Percentiles rank a stretch among this genome's conserved stretches.
phyloP scores from a whole-genome alignment of 768 basidiomycete species.

The Clitopilus hobsonii region DNA sequence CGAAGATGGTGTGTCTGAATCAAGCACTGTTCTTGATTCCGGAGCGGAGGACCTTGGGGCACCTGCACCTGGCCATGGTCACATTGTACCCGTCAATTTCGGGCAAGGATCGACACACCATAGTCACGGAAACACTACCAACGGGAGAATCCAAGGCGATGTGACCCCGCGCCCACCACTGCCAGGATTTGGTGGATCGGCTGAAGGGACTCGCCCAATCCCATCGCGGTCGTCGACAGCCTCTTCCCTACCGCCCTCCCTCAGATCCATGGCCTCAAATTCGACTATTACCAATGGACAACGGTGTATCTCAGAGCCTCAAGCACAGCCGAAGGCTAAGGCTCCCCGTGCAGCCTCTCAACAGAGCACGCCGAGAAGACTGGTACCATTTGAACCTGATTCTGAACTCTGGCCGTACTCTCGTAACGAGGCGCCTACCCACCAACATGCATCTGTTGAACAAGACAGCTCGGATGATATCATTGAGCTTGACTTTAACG shows the following conservation, averaged over 20 bases:
- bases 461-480: conserved; percentile 43
- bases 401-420: conserved; percentile 73
- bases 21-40: conserved; percentile 35
- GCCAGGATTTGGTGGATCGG: conserved; percentile 9
- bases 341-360: neutral
- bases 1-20: conserved; percentile 36
- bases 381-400: conserved; percentile 60
- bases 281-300: neutral
- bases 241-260: neutral
- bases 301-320: neutral
- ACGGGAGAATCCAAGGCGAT: conserved; percentile 39
- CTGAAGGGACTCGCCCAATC: neutral
- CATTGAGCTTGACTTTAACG: conserved; percentile 72
- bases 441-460: conserved; percentile 16
- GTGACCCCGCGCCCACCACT: conserved; percentile 58
- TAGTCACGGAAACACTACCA: neutral
- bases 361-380: conserved; percentile 24
- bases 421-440: conserved; percentile 37
- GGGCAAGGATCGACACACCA: neutral
- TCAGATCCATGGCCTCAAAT: neutral
- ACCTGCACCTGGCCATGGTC: neutral
- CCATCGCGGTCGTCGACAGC: conserved; percentile 9
- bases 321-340: neutral
- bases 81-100: neutral
- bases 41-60: conserved; percentile 17